These are phyloP conservation scores for Primulina tabacum DNA, from an alignment of 257 asterid genomes.

Conservation along the genomic window DNA sequence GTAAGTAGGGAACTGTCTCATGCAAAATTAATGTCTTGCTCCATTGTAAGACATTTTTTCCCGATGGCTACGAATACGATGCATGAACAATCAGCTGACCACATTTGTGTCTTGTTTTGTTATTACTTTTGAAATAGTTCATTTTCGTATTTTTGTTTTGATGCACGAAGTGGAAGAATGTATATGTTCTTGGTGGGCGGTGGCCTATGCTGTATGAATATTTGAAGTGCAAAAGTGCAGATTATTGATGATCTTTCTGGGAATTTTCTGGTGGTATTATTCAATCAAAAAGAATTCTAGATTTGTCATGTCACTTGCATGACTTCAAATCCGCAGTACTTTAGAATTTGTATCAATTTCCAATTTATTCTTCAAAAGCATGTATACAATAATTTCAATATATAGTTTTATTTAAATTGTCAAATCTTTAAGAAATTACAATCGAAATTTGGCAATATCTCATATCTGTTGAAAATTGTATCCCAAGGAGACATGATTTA, in stretches of 20 bases:
- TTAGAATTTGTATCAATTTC: no score
- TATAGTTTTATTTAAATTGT: no score
- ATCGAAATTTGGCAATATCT: no score
- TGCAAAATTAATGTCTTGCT: background rate
- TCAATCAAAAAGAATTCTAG: background rate
- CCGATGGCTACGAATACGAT: background rate
- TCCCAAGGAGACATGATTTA: no score
- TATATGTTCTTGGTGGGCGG: background rate
- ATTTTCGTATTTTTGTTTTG: no score
- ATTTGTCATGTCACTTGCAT: background rate
- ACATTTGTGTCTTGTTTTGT: background rate
- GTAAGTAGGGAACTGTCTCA: background rate
- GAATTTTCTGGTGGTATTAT: background rate
- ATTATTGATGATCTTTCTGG: background rate
- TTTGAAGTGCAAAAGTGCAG: background rate
- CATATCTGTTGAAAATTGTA: no score
- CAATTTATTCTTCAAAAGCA: no score
- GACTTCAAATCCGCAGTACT: no score
- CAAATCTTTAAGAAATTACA: no score
- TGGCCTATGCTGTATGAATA: background rate
- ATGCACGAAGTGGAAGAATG: background rate
- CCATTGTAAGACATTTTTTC: background rate
- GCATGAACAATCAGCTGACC: background rate
- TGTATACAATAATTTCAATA: no score
- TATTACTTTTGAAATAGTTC: no score